Evolutionary conservation across 805 yeast genomes (phyloP).

Genomic region (Candida incommunis): DNA sequence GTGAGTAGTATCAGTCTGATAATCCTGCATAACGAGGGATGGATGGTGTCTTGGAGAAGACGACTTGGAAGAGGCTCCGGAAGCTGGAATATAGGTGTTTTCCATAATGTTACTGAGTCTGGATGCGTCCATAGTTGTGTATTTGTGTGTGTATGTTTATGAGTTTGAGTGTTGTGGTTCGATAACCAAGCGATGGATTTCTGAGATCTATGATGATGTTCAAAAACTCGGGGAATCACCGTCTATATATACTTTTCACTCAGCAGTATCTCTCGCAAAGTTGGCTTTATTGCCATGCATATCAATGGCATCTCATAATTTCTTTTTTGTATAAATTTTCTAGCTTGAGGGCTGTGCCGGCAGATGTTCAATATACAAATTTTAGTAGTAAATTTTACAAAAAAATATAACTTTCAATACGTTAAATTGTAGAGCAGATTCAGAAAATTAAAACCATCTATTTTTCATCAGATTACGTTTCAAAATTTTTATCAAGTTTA

Average conservation of each 20-base stretch:
- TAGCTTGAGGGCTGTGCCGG: not conserved
- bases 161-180: not conserved
- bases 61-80: constrained; percentile 10
- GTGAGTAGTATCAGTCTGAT: constrained; percentile 35
- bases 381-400: not conserved
- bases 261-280: no score
- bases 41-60: constrained; percentile 40
- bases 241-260: constrained; percentile 1
- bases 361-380: not conserved
- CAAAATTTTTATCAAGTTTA: no score
- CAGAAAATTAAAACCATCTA: no score
- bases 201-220: no score
- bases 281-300: no score
- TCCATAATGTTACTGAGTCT: constrained; percentile 26
- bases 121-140: constrained; percentile 32
- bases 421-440: no score
- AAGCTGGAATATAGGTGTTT: constrained; percentile 35
- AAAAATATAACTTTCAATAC: no score
- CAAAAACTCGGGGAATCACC: not conserved
- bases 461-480: no score
- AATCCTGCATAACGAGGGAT: constrained; percentile 42
- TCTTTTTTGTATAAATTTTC: not conserved
- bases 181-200: no score
- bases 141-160: not conserved
- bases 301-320: not conserved